Evolutionary conservation across 805 yeast species (phyloP).

Genomic region (Candida methanosorbosa): DNA sequence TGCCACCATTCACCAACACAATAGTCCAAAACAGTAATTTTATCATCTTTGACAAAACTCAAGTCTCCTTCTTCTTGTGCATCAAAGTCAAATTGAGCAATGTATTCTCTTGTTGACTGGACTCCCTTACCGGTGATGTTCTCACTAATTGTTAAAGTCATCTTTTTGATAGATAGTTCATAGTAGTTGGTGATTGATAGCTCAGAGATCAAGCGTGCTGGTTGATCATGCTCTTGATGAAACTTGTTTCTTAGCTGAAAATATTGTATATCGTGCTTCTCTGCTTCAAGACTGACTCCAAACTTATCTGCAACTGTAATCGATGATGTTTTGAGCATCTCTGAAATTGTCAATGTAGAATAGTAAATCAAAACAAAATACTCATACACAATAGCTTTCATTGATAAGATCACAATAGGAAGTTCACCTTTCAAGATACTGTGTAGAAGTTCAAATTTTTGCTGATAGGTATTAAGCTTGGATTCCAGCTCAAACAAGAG

Average conservation of each 20-base stretch:
- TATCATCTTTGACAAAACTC: constrained; percentile 33
- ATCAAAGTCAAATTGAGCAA: constrained; percentile 31
- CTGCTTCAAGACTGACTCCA: too few relatives aligned
- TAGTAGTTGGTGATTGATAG: constrained; percentile 10
- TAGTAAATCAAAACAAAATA: constrained; percentile 28
- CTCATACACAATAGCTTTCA: constrained; percentile 23
- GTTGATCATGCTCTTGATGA: constrained; percentile 3
- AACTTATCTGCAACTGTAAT: too few relatives aligned
- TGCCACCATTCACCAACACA: constrained; percentile 41
- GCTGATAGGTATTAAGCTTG: constrained; percentile 21
- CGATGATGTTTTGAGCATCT: too few relatives aligned
- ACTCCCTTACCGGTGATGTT: constrained; percentile 1
- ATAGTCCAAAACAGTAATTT: constrained; percentile 28
- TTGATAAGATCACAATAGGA: constrained; percentile 31
- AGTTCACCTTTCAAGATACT: constrained; percentile 34
- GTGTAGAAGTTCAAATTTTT: constrained; percentile 30
- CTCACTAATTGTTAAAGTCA: constrained; percentile 2
- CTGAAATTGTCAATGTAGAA: constrained; percentile 20
- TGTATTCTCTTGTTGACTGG: constrained; percentile 19
- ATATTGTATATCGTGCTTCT: background rate
- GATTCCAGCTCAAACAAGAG: constrained; percentile 22
- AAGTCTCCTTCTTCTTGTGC: constrained; percentile 34
- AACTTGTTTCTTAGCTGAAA: constrained; percentile 1
- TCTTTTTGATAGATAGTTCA: constrained; percentile 7
- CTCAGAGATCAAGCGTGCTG: constrained; percentile 3